phyloP scores from a whole-genome alignment of 2,329 filamentous ascomycete genomes.

The Arachnopeziza araneosa region DNA sequence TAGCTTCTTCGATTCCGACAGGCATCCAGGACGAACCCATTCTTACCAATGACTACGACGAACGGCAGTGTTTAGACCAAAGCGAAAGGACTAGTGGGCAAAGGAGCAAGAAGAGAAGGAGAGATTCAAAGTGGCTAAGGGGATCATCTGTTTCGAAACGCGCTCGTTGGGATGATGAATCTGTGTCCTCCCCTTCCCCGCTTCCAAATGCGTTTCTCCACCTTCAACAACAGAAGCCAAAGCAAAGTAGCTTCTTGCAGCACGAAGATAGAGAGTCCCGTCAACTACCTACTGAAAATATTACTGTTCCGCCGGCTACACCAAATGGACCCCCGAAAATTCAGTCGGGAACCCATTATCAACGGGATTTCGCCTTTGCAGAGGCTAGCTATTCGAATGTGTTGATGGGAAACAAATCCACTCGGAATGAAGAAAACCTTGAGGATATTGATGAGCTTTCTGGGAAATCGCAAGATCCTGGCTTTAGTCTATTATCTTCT shows the following conservation, averaged over 20 bases:
- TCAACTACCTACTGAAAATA: not conserved
- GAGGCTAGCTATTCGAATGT: not conserved
- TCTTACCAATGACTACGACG: not conserved
- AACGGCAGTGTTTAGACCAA: not conserved
- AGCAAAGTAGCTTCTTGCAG: not conserved
- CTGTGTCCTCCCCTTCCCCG: constrained; percentile 26
- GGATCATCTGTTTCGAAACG: constrained; percentile 27
- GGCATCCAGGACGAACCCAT: not conserved
- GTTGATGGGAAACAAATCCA: not conserved
- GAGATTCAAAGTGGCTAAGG: constrained; percentile 27
- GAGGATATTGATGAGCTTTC: constrained; percentile 10
- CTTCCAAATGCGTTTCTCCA: not conserved
- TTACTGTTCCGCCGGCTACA: not conserved
- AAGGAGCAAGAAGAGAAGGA: constrained; percentile 16
- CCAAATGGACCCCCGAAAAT: not conserved
- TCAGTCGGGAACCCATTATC: not conserved
- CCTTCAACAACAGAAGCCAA: not conserved
- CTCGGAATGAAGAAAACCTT: not conserved
- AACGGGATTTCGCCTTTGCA: not conserved
- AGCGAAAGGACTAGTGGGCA: constrained; percentile 1
- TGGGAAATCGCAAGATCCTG: constrained; percentile 2
- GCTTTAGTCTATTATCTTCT: not conserved
- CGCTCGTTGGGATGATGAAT: constrained; percentile 24
- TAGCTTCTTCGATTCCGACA: not conserved
- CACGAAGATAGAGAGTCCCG: not conserved